phyloP scores from a whole-genome alignment of 2,329 filamentous ascomycete species.

The Xylariales sp. region DNA sequence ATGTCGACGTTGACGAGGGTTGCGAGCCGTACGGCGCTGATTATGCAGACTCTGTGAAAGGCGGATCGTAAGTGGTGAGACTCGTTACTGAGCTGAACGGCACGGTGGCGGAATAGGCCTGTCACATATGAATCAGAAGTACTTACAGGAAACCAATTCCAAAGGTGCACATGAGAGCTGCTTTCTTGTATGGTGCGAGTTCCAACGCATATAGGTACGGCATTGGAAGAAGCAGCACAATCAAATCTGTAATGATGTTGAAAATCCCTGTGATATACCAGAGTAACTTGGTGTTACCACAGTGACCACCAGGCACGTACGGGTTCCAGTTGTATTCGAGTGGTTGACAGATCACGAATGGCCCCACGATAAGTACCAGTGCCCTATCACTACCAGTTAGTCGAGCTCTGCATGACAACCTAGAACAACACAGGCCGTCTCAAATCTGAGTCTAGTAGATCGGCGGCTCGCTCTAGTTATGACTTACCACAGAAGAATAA shows the following conservation, averaged over 20 bases:
- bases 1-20: constrained; percentile 29
- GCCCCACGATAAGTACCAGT: too few species aligned
- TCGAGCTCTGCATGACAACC: too few species aligned
- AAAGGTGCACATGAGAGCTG: constrained; percentile 26
- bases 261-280: constrained; percentile 27
- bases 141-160: constrained; percentile 30
- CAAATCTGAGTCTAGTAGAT: too few species aligned
- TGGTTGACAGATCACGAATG: too few species aligned
- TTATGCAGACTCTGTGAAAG: constrained; percentile 18
- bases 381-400: too few species aligned
- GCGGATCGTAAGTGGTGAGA: constrained; percentile 16
- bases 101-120: too few species aligned
- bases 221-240: constrained; percentile 27
- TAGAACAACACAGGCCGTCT: too few species aligned
- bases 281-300: constrained; percentile 24
- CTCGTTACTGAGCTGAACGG: too few species aligned
- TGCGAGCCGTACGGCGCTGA: constrained; percentile 30
- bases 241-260: constrained; percentile 28
- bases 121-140: neutral
- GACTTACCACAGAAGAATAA: too few species aligned
- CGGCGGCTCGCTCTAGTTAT: too few species aligned
- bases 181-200: constrained; percentile 24
- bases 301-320: constrained; percentile 27
- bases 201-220: constrained; percentile 27
- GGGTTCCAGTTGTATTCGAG: too few species aligned